Evolutionary conservation across 2,329 filamentous ascomycete genomes (phyloP).

Genomic region (Thelonectria blattea): DNA sequence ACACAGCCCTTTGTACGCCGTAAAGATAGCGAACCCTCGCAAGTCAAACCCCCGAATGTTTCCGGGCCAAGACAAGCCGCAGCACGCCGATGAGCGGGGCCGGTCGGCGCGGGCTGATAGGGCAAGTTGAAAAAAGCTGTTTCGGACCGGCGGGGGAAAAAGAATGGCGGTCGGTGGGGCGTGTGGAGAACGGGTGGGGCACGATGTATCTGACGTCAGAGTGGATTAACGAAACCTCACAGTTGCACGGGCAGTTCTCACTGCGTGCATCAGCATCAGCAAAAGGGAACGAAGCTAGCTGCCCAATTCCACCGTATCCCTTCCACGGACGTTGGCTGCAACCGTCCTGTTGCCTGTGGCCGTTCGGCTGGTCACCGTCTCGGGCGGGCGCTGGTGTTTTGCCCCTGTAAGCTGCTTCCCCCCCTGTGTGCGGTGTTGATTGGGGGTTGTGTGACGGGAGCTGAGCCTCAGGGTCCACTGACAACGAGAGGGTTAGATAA

Average conservation of each 20-base stretch:
- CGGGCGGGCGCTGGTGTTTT: background rate
- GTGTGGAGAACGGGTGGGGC: constrained; percentile 17
- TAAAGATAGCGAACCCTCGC: background rate
- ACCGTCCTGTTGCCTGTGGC: background rate
- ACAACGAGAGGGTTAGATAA: constrained; percentile 8
- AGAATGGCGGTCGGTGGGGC: background rate
- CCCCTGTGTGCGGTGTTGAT: constrained; percentile 24
- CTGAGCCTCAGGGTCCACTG: constrained; percentile 40
- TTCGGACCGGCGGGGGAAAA: constrained; percentile 27
- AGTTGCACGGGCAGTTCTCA: too few species aligned
- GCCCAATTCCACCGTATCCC: background rate
- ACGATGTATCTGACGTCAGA: constrained; percentile 41
- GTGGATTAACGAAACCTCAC: constrained; percentile 9
- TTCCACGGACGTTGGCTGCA: background rate
- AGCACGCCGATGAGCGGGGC: constrained; percentile 30
- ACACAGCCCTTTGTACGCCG: too few species aligned
- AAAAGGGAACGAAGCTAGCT: too few species aligned
- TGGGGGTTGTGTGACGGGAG: constrained; percentile 18
- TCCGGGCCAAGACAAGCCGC: constrained; percentile 4
- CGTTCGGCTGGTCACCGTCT: background rate
- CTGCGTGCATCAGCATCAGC: too few species aligned
- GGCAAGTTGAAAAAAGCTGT: constrained; percentile 8
- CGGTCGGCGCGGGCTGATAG: constrained; percentile 40
- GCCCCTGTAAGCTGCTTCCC: background rate
- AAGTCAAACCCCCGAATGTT: constrained; percentile 15